Conservation (phyloP, 192 early-diverging fungal genomes). For the Coemansia guatemalensis region DNA sequence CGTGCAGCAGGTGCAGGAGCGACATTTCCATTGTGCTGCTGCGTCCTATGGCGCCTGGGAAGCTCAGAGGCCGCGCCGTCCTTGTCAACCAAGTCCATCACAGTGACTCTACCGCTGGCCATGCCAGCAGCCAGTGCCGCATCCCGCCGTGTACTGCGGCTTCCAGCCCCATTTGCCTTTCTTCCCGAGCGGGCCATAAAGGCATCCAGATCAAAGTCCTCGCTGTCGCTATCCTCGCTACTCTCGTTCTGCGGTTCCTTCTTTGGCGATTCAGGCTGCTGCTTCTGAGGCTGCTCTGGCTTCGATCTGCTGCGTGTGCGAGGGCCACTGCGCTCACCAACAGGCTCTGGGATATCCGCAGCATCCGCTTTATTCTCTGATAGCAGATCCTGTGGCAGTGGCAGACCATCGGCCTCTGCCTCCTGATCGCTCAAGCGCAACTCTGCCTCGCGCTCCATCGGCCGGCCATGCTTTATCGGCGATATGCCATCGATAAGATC, state of each 20-base stretch:
- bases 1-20: neutral
- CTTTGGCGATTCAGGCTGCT: neutral
- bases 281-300: no score
- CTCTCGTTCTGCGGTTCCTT: neutral
- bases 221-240: constrained; percentile 5
- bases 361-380: neutral
- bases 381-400: constrained; percentile 1
- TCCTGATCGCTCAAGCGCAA: constrained; percentile 6
- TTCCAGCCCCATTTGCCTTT: neutral
- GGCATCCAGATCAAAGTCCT: constrained; percentile 19
- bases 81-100: neutral
- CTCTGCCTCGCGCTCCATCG: neutral
- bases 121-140: neutral
- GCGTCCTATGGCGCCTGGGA: constrained; percentile 2
- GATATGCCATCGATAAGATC: constrained; percentile 39
- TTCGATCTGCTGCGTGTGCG: no score
- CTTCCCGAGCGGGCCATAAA: constrained; percentile 3
- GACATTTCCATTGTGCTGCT: no score
- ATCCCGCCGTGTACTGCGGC: neutral
- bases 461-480: constrained; percentile 28
- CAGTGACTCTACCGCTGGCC: no score
- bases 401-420: neutral
- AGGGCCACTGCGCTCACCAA: no score
- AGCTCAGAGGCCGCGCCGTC: neutral
- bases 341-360: no score